Conservation (phyloP, 176 grass and related monocot genomes). For the Areca catechu region DNA sequence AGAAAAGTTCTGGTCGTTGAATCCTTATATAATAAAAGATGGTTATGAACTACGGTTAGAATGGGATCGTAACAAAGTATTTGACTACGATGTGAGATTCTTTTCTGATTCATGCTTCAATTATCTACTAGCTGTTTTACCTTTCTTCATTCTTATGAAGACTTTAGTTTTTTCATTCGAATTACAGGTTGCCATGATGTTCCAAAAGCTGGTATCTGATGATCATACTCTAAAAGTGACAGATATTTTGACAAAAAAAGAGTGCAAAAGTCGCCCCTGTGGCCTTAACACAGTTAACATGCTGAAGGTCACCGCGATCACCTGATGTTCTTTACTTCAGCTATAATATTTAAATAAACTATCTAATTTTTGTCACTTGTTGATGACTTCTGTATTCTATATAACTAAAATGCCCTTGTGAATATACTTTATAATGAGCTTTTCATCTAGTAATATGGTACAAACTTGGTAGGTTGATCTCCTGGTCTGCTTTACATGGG, state of each 20-base stretch:
- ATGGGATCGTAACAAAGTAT: slow-evolving; percentile 82
- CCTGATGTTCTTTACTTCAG: neutral
- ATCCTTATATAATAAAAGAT: slow-evolving; percentile 70
- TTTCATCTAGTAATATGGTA: too few species aligned
- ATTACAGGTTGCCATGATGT: slow-evolving; percentile 77
- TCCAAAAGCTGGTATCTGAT: slow-evolving; percentile 81
- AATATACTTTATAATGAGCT: too few species aligned
- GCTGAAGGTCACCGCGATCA: slow-evolving; percentile 60
- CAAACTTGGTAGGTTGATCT: too few species aligned
- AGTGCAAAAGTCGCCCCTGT: slow-evolving; percentile 73
- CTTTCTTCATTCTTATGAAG: slow-evolving; percentile 3
- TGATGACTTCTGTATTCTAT: too few species aligned
- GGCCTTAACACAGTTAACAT: slow-evolving; percentile 98
- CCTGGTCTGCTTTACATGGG: too few species aligned
- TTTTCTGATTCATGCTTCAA: slow-evolving; percentile 10
- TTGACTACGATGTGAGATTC: slow-evolving; percentile 76
- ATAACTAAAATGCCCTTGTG: too few species aligned
- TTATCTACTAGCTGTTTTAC: slow-evolving; percentile 5
- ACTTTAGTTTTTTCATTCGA: slow-evolving; percentile 17
- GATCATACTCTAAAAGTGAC: slow-evolving; percentile 68
- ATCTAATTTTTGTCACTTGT: too few species aligned
- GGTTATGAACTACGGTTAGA: slow-evolving; percentile 73
- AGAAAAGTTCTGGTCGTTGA: slow-evolving; percentile 94
- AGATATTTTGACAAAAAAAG: slow-evolving; percentile 76
- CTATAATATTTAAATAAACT: neutral